Conservation (phyloP, 2,329 filamentous ascomycete species). For the Hortaea sp. region DNA sequence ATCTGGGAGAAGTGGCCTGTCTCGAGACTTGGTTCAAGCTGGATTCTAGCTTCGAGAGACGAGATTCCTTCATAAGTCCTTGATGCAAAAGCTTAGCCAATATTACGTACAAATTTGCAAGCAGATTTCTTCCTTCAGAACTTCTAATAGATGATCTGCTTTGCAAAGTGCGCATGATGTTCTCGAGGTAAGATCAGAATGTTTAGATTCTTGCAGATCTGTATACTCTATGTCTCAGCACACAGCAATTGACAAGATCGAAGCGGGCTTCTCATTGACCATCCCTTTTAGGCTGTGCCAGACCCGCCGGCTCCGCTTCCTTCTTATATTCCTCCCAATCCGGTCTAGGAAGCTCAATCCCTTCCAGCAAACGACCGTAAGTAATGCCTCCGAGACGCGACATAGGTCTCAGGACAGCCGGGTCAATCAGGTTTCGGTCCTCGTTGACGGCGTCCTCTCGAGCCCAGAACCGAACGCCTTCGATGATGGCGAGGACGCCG, state of each 20-base stretch:
- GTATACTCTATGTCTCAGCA: neutral
- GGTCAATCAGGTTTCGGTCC: conserved; percentile 63
- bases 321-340: conserved; percentile 39
- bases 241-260: too few species aligned
- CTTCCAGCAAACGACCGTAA: conserved; percentile 62
- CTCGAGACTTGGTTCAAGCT: conserved; percentile 33
- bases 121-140: too few species aligned
- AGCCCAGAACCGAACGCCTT: conserved; percentile 82
- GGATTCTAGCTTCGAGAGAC: neutral
- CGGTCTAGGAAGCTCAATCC: conserved; percentile 58
- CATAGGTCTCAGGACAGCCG: conserved; percentile 63
- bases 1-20: conserved; percentile 44
- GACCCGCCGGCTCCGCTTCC: conserved; percentile 43
- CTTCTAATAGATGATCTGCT: too few species aligned
- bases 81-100: neutral
- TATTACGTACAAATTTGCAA: neutral
- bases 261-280: conserved; percentile 24
- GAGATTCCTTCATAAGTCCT: neutral
- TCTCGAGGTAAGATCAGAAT: too few species aligned
- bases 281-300: conserved; percentile 40
- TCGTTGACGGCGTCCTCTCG: conserved; percentile 79
- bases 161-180: too few species aligned
- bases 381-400: conserved; percentile 76
- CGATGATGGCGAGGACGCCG: conserved; percentile 63
- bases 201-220: neutral